These are phyloP conservation scores for Seiridium unicorne DNA, from an alignment of 2,329 filamentous ascomycete species.

Conservation along the genomic window DNA sequence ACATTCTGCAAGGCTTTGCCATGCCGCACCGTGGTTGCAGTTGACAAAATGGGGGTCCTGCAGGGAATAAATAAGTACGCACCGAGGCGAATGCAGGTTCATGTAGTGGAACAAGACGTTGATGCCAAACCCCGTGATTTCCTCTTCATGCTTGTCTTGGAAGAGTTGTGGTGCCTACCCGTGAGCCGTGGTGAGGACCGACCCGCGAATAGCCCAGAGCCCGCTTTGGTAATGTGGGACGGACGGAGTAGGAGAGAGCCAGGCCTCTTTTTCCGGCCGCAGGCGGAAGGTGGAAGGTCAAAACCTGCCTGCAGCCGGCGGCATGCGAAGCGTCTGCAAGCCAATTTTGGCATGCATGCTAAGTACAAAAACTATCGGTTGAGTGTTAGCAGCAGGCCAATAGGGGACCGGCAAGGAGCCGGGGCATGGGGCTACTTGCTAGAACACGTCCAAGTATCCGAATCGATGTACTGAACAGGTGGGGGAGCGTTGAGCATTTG, in stretches of 20 bases:
- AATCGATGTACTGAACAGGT: constrained; percentile 16
- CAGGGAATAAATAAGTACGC: constrained; percentile 1
- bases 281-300: constrained; percentile 28
- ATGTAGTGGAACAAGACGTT: background rate
- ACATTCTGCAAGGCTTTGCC: constrained; percentile 10
- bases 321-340: constrained; percentile 15
- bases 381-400: constrained; percentile 2
- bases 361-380: constrained; percentile 5
- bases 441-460: constrained; percentile 12
- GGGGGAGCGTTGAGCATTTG: constrained; percentile 26
- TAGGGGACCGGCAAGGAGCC: background rate
- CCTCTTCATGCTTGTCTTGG: constrained; percentile 25
- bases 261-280: constrained; percentile 20
- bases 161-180: constrained; percentile 19
- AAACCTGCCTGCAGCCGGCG: constrained; percentile 23
- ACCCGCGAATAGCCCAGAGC: constrained; percentile 24
- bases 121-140: constrained; percentile 27
- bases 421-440: constrained; percentile 1
- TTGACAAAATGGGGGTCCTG: background rate
- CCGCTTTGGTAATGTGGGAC: constrained; percentile 10
- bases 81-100: background rate
- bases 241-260: background rate
- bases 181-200: constrained; percentile 20
- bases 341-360: constrained; percentile 3
- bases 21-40: constrained; percentile 9